Base-by-base conservation (phyloP, 2,329 filamentous ascomycete species). In the Fusarium sp. region DNA sequence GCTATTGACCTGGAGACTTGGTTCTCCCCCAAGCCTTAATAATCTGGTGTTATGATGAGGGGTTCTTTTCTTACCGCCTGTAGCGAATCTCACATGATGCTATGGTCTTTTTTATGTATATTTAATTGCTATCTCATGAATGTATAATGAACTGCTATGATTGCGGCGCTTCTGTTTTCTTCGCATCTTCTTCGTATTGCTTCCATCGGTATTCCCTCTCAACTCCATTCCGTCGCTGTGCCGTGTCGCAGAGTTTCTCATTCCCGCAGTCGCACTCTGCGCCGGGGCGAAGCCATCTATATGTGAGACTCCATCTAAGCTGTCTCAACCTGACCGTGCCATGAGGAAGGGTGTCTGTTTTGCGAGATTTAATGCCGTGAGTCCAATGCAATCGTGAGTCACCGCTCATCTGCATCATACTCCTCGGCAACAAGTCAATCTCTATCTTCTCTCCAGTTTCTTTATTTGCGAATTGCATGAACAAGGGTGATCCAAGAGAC, bases 251-350 rank as follows among this genome's bases (percentile, higher is more conserved):
- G 7, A 85, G 73, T 59, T 78, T 78, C 25, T 78, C 63, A 62
- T 87, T 75, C 4, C 84, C 85, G 67, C 85, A 87, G 51, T 83
- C 82, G 59, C 85, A 87, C 13, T 78, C 77, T 1, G 75, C 80
- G 0, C 80, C 79, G 7, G 80, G 75, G 9, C 85, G 76, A 7
- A 85, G 66, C 85, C 85, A 87, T 1, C 85, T 80, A 68, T 85
- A 87, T 3, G 85, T 87, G 43, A 87, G 79, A 68, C 85, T 87
- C 84, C 84, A 87, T 8, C 85, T 78, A 30, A 85, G 78, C 3
- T 62, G 68, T 0, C 85, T 76, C 35, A 67, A 59, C 7, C 85
- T 76, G 4, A 84, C 78, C 3, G 77, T 80, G 0, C 82, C 84
- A 65, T 86, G 84, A 0, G 75, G 17, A 2, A 86, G 58, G 0